Evolutionary conservation across 192 early-diverging fungal genomes (phyloP).

Genomic region (Chytriomyces hyalinus): DNA sequence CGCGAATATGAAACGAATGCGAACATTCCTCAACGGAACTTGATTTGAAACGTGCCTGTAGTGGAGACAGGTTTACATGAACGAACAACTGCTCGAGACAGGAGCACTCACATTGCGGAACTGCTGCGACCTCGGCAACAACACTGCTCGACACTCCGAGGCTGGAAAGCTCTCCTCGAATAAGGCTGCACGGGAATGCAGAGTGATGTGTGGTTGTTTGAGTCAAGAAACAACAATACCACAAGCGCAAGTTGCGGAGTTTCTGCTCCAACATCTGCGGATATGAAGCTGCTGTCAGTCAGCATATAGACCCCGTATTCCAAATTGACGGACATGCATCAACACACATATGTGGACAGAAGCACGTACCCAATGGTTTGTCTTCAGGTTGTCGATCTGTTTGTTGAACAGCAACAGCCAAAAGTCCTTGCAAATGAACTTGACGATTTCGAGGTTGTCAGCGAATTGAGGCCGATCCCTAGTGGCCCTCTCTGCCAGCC

Average conservation of each 20-base stretch:
- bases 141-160: constrained; percentile 86
- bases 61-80: background rate
- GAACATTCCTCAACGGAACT: constrained; percentile 2
- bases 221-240: constrained; percentile 47
- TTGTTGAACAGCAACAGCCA: constrained; percentile 96
- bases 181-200: constrained; percentile 96
- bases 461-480: constrained; percentile 84
- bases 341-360: no score
- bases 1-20: no score
- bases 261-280: constrained; percentile 77
- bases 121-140: constrained; percentile 75
- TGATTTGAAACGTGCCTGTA: constrained; percentile 42
- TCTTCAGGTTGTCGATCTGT: constrained; percentile 98
- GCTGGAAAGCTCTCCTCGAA: constrained; percentile 91
- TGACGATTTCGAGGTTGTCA: constrained; percentile 95
- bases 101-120: constrained; percentile 53
- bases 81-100: background rate
- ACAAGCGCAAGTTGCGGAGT: constrained; percentile 79
- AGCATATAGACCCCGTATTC: constrained; percentile 91
- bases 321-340: background rate
- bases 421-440: constrained; percentile 98
- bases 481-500: constrained; percentile 86
- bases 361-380: constrained; percentile 84
- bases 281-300: constrained; percentile 98
- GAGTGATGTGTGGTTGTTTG: constrained; percentile 66